phyloP scores from a whole-genome alignment of 108 stramenopile genomes.

The Schizochytrium sp. region DNA sequence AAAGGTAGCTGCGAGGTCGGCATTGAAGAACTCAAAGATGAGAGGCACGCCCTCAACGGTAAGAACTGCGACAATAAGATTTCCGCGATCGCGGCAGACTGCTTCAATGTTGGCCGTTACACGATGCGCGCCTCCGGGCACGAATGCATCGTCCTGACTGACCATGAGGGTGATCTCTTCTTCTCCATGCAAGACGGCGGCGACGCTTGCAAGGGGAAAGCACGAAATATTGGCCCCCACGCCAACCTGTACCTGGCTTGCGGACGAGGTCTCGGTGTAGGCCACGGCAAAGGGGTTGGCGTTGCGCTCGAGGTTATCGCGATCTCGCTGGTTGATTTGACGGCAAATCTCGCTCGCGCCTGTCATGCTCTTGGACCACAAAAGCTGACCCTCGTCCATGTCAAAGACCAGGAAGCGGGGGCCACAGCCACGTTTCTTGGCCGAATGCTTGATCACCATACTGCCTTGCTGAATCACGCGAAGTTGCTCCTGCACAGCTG shows the following conservation, averaged over 20 bases:
- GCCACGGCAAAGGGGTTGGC: neutral
- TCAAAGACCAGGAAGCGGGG: neutral
- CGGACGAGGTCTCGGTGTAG: neutral
- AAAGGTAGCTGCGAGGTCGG: neutral
- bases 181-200: neutral
- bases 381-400: neutral
- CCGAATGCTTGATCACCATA: conserved; percentile 6
- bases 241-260: neutral
- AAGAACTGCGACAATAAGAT: neutral
- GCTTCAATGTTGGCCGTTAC: neutral
- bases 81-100: neutral
- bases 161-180: neutral
- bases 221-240: neutral
- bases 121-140: neutral
- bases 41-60: neutral
- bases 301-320: neutral
- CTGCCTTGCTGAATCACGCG: neutral
- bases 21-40: conserved; percentile 4
- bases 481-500: neutral
- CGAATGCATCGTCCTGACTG: neutral
- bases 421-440: conserved; percentile 1
- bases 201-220: neutral
- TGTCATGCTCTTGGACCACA: neutral
- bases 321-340: neutral
- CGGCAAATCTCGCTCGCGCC: neutral